A percentile compares a stretch with the other conserved stretches of the same genome.
Conservation (phyloP, 2,329 filamentous ascomycete genomes). For the Colletotrichum phormii region DNA sequence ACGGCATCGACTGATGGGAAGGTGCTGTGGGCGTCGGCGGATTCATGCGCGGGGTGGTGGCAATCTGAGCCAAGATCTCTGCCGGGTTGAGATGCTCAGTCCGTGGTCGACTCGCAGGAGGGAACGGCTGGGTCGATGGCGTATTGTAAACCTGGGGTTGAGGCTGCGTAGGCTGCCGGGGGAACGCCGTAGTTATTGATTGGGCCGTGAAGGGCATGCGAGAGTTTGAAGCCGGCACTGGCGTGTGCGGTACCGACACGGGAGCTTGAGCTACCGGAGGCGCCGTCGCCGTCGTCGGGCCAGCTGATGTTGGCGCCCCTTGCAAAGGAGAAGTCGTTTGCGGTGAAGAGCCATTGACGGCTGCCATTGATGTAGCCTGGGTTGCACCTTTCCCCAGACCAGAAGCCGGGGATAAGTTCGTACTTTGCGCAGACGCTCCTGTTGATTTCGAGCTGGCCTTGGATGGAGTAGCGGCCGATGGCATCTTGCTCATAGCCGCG, state of each 20-base stretch:
- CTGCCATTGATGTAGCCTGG: background rate
- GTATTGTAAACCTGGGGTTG: background rate
- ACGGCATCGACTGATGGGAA: slow-evolving; percentile 18
- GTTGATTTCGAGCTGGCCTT: slow-evolving; percentile 6
- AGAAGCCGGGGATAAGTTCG: background rate
- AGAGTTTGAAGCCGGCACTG: background rate
- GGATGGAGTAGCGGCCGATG: slow-evolving; percentile 37
- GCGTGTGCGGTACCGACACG: slow-evolving; percentile 12
- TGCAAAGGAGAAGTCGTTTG: background rate
- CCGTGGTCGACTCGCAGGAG: background rate
- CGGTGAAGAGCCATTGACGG: background rate
- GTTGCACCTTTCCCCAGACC: background rate
- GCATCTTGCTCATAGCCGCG: slow-evolving; percentile 51
- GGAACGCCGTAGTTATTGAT: slow-evolving; percentile 1
- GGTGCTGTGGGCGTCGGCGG: slow-evolving; percentile 25
- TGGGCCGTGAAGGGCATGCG: slow-evolving; percentile 32
- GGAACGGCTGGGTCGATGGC: background rate
- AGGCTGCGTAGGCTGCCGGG: slow-evolving; percentile 10
- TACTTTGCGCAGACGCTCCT: background rate
- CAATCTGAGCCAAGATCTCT: slow-evolving; percentile 31
- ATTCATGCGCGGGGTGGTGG: slow-evolving; percentile 33
- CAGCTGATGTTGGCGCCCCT: background rate
- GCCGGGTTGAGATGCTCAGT: slow-evolving; percentile 34
- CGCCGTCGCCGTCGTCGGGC: background rate
- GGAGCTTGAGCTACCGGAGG: slow-evolving; percentile 1